Evolutionary conservation across 2,329 filamentous ascomycete genomes (phyloP).

Genomic region (Nemania abortiva): DNA sequence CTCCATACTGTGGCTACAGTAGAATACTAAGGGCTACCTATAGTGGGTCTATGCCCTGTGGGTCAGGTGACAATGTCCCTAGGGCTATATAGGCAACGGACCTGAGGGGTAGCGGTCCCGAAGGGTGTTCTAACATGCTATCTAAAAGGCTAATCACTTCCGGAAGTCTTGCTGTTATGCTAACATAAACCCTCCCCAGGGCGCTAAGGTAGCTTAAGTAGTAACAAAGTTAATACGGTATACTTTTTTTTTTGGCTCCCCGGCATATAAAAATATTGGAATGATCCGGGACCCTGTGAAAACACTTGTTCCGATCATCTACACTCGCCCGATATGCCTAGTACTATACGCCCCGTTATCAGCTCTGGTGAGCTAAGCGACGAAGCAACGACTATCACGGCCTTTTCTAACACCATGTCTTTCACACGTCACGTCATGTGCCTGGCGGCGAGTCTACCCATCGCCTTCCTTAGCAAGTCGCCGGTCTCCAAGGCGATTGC

Average conservation of each 20-base stretch:
- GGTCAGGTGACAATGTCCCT: no score
- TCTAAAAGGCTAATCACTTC: slow-evolving; percentile 21
- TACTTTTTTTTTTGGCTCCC: slow-evolving; percentile 28
- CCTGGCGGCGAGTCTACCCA: slow-evolving; percentile 32
- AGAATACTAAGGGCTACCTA: no score
- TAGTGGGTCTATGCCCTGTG: no score
- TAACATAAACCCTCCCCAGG: slow-evolving; percentile 17
- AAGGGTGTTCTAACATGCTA: slow-evolving; percentile 18
- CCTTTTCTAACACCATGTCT: slow-evolving; percentile 32
- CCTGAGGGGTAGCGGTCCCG: slow-evolving; percentile 4
- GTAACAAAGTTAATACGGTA: slow-evolving; percentile 30
- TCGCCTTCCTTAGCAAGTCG: slow-evolving; percentile 33
- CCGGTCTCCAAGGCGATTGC: slow-evolving; percentile 31
- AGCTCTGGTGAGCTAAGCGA: slow-evolving; percentile 31
- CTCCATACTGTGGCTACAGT: no score
- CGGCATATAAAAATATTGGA: slow-evolving; percentile 28
- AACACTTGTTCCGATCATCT: slow-evolving; percentile 20
- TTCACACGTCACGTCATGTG: slow-evolving; percentile 30
- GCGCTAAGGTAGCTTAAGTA: slow-evolving; percentile 27
- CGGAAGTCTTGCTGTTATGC: slow-evolving; percentile 22
- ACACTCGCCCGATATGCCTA: slow-evolving; percentile 25
- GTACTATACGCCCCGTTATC: slow-evolving; percentile 32
- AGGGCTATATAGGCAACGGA: neutral
- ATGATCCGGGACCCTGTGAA: slow-evolving; percentile 25
- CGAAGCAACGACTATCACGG: slow-evolving; percentile 35